Conservation (phyloP, 2,329 filamentous ascomycete genomes). For the Penicillium corylophilum region DNA sequence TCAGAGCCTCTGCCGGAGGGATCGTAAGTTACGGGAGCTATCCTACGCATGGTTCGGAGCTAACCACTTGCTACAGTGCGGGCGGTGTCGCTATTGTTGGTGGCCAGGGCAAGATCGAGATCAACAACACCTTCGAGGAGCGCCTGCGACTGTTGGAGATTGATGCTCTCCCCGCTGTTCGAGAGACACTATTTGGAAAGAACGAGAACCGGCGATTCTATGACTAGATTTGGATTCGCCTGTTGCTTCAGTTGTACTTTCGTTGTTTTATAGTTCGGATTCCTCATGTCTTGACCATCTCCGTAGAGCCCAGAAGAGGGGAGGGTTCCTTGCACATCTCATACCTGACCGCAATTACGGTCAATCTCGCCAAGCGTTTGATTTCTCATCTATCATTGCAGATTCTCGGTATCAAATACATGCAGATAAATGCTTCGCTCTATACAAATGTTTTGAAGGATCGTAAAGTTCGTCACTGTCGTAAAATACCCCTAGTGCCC, state of each 20-base stretch:
- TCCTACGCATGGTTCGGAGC: not conserved
- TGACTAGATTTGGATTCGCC: slow-evolving; percentile 58
- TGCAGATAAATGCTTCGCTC: slow-evolving; percentile 9
- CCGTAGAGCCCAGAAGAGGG: slow-evolving; percentile 22
- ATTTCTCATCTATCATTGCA: slow-evolving; percentile 11
- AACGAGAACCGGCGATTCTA: slow-evolving; percentile 96
- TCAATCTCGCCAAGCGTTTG: slow-evolving; percentile 22
- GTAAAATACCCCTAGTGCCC: slow-evolving; percentile 6
- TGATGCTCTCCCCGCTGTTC: slow-evolving; percentile 78
- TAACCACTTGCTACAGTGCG: slow-evolving; percentile 56
- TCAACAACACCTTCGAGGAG: slow-evolving; percentile 97
- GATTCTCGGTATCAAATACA: slow-evolving; percentile 12
- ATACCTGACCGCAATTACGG: slow-evolving; percentile 17
- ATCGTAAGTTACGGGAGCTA: slow-evolving; percentile 61
- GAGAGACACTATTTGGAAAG: slow-evolving; percentile 85
- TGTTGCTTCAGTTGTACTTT: slow-evolving; percentile 9
- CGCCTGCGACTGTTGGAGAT: slow-evolving; percentile 81
- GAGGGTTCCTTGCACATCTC: slow-evolving; percentile 20
- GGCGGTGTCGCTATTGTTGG: slow-evolving; percentile 81
- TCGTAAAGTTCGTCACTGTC: slow-evolving; percentile 13
- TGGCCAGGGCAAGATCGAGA: slow-evolving; percentile 88
- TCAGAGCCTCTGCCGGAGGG: slow-evolving; percentile 74
- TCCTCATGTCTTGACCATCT: slow-evolving; percentile 12
- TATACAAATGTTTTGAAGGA: not conserved
- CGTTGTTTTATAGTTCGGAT: slow-evolving; percentile 24